Evolutionary conservation across 192 early-diverging fungal species (phyloP).

Genomic region (Coemansia asiatica): DNA sequence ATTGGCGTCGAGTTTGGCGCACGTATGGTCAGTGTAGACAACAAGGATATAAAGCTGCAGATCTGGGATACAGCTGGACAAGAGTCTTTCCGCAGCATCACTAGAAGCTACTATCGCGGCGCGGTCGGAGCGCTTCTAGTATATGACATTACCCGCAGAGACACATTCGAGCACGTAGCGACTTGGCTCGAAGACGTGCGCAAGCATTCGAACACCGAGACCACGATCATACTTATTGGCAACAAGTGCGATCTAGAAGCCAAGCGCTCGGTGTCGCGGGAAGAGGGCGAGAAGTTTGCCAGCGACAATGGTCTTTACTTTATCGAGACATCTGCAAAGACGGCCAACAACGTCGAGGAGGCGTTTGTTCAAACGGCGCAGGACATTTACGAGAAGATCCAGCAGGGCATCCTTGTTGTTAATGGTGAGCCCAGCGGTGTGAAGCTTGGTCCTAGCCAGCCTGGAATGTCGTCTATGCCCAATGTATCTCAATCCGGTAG

Average conservation of each 20-base stretch:
- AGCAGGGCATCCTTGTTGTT: slow-evolving; percentile 70
- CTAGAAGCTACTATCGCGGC: slow-evolving; percentile 80
- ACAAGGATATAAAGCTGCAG: slow-evolving; percentile 85
- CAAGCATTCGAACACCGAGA: slow-evolving; percentile 86
- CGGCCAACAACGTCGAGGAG: slow-evolving; percentile 81
- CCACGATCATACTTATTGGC: slow-evolving; percentile 86
- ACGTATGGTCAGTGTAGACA: slow-evolving; percentile 71
- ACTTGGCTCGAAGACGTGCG: slow-evolving; percentile 86
- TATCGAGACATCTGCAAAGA: slow-evolving; percentile 89
- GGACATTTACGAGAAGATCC: slow-evolving; percentile 80
- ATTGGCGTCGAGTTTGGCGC: slow-evolving; percentile 87
- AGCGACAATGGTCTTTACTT: slow-evolving; percentile 82
- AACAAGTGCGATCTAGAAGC: slow-evolving; percentile 89
- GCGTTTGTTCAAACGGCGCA: slow-evolving; percentile 78
- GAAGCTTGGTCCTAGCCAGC: slow-evolving; percentile 65
- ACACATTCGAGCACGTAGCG: slow-evolving; percentile 74
- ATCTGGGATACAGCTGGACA: slow-evolving; percentile 95
- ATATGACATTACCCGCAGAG: slow-evolving; percentile 80
- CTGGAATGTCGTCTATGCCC: slow-evolving; percentile 62
- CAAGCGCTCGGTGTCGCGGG: slow-evolving; percentile 75
- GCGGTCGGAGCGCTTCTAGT: slow-evolving; percentile 78
- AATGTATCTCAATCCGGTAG: slow-evolving; percentile 48
- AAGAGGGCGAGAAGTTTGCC: slow-evolving; percentile 89
- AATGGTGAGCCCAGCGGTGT: slow-evolving; percentile 65
- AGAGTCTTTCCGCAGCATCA: slow-evolving; percentile 84